Evolutionary conservation across 352 stramenopile genomes (phyloP).

Genomic region (Globisporangium paroecandrum): DNA sequence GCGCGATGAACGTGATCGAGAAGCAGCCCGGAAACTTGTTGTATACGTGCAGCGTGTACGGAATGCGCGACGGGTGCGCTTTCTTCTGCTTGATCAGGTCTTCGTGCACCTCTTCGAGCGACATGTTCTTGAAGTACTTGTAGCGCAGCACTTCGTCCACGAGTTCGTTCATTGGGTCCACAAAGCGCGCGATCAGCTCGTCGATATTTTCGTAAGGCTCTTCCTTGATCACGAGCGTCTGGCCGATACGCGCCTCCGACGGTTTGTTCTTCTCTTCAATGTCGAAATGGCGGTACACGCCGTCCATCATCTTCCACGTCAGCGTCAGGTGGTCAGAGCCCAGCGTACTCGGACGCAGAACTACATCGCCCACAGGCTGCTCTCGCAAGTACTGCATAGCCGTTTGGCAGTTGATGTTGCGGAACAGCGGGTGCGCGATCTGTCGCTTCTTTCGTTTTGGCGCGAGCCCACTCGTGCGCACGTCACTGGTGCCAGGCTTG

Average conservation of each 20-base stretch:
- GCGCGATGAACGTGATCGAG: conserved; percentile 86
- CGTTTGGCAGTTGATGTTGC: conserved; percentile 82
- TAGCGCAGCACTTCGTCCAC: conserved; percentile 84
- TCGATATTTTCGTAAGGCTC: conserved; percentile 87
- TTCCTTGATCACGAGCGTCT: conserved; percentile 84
- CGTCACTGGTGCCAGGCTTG: conserved; percentile 36
- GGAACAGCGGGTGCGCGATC: conserved; percentile 82
- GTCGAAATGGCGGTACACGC: conserved; percentile 87
- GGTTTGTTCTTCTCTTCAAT: conserved; percentile 87
- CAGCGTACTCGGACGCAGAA: conserved; percentile 82
- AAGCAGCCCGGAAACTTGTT: conserved; percentile 87
- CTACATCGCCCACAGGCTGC: conserved; percentile 74
- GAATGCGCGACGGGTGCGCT: conserved; percentile 74
- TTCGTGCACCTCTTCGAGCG: conserved; percentile 76
- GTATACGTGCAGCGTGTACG: conserved; percentile 84
- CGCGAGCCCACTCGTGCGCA: conserved; percentile 18
- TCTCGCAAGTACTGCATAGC: conserved; percentile 83
- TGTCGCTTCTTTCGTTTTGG: conserved; percentile 83
- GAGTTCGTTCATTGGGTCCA: conserved; percentile 87
- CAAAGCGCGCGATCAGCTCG: conserved; percentile 83
- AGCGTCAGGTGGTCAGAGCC: conserved; percentile 83
- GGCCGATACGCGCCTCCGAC: conserved; percentile 74
- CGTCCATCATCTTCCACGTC: conserved; percentile 87
- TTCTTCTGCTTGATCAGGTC: conserved; percentile 89
- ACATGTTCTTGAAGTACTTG: conserved; percentile 81